phyloP scores from a whole-genome alignment of 1,284 basidiomycete species.

The Microbotryum silenes-acaulis region DNA sequence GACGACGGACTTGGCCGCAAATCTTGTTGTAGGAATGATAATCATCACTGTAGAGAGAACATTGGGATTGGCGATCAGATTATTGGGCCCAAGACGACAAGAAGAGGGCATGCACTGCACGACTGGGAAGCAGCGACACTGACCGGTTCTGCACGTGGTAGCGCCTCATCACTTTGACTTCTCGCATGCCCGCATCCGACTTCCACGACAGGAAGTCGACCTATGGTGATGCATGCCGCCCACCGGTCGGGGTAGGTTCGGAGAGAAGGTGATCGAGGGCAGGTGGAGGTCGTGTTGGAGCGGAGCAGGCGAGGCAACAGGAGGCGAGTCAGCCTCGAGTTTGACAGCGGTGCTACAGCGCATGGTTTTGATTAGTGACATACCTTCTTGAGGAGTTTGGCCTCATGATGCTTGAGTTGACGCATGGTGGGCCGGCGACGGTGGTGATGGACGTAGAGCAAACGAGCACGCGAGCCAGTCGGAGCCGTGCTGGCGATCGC shows the following conservation, averaged over 20 bases:
- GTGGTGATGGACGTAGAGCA: not conserved
- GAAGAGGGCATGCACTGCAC: not conserved
- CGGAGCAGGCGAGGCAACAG: conserved; percentile 1
- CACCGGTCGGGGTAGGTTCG: not conserved
- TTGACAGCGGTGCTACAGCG: no score
- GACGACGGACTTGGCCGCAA: conserved; percentile 75
- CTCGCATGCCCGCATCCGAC: conserved; percentile 82
- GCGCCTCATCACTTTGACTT: conserved; percentile 88
- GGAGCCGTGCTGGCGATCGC: no score
- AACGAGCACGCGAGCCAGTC: no score
- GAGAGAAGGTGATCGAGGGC: conserved; percentile 2
- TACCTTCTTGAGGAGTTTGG: conserved; percentile 81
- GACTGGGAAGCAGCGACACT: not conserved
- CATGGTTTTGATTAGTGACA: conserved; percentile 56
- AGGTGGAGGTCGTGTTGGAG: not conserved
- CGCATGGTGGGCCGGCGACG: conserved; percentile 49
- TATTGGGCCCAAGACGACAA: not conserved
- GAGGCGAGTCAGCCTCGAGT: not conserved
- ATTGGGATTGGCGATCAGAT: no score
- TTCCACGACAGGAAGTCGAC: conserved; percentile 69
- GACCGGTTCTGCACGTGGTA: conserved; percentile 84
- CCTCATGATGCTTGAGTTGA: conserved; percentile 87
- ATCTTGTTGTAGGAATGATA: conserved; percentile 99
- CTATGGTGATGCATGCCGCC: not conserved
- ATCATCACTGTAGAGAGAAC: conserved; percentile 55